Percentiles rank a stretch among this genome's conserved stretches.
Conservation (phyloP, 2,329 filamentous ascomycete genomes). For the Phaeosphaeriaceae sp. region DNA sequence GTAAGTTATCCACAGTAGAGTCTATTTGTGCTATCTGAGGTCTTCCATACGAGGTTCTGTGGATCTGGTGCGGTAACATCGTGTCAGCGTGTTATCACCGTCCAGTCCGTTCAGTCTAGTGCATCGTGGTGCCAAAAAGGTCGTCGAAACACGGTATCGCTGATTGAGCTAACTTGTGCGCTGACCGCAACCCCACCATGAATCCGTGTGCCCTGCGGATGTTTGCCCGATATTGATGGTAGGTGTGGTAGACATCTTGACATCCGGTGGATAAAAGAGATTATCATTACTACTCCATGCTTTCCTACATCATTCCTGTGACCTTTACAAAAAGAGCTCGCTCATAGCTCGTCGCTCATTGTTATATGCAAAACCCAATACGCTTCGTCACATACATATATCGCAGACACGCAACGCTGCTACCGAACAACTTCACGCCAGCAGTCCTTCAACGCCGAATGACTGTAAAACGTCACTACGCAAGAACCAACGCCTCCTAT, state of each 20-base stretch:
- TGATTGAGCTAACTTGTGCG: neutral
- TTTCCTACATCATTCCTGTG: neutral
- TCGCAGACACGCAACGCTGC: neutral
- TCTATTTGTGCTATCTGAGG: no score
- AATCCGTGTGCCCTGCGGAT: neutral
- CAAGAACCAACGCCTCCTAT: neutral
- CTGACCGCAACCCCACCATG: neutral
- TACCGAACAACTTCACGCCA: neutral
- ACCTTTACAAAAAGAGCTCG: neutral
- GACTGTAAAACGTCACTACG: neutral
- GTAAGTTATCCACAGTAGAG: no score
- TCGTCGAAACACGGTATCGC: neutral
- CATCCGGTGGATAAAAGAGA: neutral
- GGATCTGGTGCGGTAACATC: no score
- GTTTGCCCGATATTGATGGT: neutral
- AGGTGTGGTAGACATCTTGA: neutral
- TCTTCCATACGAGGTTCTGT: no score
- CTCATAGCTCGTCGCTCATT: slow-evolving; percentile 2
- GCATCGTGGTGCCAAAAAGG: neutral
- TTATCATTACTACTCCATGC: slow-evolving; percentile 6
- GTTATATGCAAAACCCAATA: slow-evolving; percentile 11
- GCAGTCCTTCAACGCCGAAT: neutral
- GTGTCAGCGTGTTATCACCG: no score
- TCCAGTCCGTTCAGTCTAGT: neutral
- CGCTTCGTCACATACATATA: neutral